Evolutionary conservation across 78 protist species (phyloP), one percentile per base, ranked within the genome.

Genomic region (slime mould (Dictyostelium discoideum)): DNA sequence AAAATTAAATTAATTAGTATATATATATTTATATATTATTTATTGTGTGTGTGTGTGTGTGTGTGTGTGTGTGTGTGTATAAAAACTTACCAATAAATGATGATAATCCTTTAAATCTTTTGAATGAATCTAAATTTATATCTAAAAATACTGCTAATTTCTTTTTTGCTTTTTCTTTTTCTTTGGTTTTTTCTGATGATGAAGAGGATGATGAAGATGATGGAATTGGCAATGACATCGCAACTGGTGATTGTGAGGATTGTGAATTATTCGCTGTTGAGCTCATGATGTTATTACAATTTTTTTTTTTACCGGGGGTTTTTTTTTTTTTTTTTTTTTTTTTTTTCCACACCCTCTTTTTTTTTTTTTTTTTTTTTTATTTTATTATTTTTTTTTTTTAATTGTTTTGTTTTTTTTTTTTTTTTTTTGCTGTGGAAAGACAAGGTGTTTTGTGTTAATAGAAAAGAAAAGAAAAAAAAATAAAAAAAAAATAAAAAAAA

Each of bases 151-250:
- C 60, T 60, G 93, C 93, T 50, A 88, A 65, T 60, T 88, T 88
- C 93, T 88, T 88, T 67, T 88, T 88, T 3, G 93, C 93, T 60
- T 88, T 88, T 42, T 80, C 86, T 40, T 80, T 80, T 44, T 78
- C 86, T 65, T 88, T 88, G n/a, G 84, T 78, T 78, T 78, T 78
- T 42, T 78, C 84, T 20, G 83, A 77, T 1, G 84, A 42, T 18
- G 84, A 72, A 72, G 79, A 29, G 7, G 42, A 26, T 1, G 40
- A 26, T 72, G 79, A 24, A 3, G 42, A 72, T 69, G 78, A 26
- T 29, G 79, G 37, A 24, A 72, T 18, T 72, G 79, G 79, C 20
- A 29, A 32, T 72, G 79, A 72, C 40, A 72, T 72, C 14, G 74
- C 24, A n/a, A 65, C 74, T 29, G 79, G 79, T 72, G 40, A 72